A percentile compares a stretch with the other conserved stretches of the same genome.
phyloP scores from a whole-genome alignment of 805 yeast species.

The Kuraishia piskuri region DNA sequence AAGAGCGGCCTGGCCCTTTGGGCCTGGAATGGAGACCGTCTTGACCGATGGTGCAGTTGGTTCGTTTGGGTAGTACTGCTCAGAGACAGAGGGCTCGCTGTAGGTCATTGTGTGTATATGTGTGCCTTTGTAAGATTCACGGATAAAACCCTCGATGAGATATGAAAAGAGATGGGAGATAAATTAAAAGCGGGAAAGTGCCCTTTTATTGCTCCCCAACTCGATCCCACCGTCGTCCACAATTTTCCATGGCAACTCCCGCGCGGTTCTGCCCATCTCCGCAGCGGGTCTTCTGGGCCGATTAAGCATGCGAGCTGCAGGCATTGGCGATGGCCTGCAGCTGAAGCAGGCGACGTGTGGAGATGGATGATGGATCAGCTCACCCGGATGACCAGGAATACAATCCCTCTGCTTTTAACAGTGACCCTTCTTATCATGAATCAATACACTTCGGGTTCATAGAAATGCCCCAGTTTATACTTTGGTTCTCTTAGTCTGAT shows the following conservation, averaged over 20 bases:
- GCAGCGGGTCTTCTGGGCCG: background rate
- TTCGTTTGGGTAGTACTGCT: conserved; percentile 33
- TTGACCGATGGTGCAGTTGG: conserved; percentile 36
- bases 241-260: background rate
- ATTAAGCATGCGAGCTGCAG: background rate
- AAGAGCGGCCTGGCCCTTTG: conserved; percentile 28
- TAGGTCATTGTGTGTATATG: background rate
- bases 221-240: background rate
- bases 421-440: too few species aligned
- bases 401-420: too few species aligned
- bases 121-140: background rate
- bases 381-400: background rate
- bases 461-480: too few species aligned
- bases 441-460: too few species aligned
- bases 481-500: too few species aligned
- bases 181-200: background rate
- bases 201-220: background rate
- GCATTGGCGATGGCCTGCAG: background rate
- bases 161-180: background rate
- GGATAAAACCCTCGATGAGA: background rate
- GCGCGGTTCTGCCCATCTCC: background rate
- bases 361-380: background rate
- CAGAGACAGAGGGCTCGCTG: conserved; percentile 4
- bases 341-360: background rate
- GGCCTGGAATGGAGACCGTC: conserved; percentile 39